Percentiles rank a stretch among this genome's conserved stretches.
phyloP scores from a whole-genome alignment of 495 filamentous ascomycete species.

The Bombardia bombarda region DNA sequence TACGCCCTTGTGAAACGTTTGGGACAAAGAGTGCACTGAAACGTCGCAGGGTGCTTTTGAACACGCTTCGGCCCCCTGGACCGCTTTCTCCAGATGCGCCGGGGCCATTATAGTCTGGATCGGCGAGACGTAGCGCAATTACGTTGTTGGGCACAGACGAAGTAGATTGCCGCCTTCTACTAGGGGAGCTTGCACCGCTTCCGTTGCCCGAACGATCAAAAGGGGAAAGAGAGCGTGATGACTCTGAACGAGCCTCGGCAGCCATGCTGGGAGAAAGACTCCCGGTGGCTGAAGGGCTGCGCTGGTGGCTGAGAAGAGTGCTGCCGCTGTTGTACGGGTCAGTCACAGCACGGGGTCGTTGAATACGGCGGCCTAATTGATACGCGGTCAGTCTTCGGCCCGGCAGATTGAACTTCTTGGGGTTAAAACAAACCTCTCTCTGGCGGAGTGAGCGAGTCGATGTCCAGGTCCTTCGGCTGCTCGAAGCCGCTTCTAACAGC shows the following conservation, averaged over 20 bases:
- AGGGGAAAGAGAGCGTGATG: slow-evolving; percentile 63
- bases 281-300: slow-evolving; percentile 26
- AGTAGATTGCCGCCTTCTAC: slow-evolving; percentile 71
- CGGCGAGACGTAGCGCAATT: slow-evolving; percentile 85
- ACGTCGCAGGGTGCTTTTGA: slow-evolving; percentile 93
- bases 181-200: slow-evolving; percentile 48
- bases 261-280: slow-evolving; percentile 37
- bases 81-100: slow-evolving; percentile 33
- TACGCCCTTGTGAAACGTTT: slow-evolving; percentile 86
- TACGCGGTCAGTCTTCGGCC: slow-evolving; percentile 1
- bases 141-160: slow-evolving; percentile 83
- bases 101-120: slow-evolving; percentile 67
- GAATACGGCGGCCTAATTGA: slow-evolving; percentile 33
- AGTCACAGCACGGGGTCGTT: slow-evolving; percentile 63
- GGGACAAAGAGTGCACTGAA: slow-evolving; percentile 77
- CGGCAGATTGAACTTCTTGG: too few relatives aligned
- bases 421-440: slow-evolving; percentile 72
- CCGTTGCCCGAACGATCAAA: slow-evolving; percentile 44
- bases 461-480: slow-evolving; percentile 57
- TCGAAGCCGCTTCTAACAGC: slow-evolving; percentile 64
- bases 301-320: slow-evolving; percentile 29
- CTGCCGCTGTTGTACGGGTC: slow-evolving; percentile 55
- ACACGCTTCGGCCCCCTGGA: slow-evolving; percentile 58
- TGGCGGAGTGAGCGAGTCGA: slow-evolving; percentile 78
- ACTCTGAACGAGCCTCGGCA: slow-evolving; percentile 38